Percentiles rank a stretch among this genome's conserved stretches.
These are phyloP conservation scores for Cichorium intybus DNA, from an alignment of 140 eudicot genomes.

Conservation along the genomic window DNA sequence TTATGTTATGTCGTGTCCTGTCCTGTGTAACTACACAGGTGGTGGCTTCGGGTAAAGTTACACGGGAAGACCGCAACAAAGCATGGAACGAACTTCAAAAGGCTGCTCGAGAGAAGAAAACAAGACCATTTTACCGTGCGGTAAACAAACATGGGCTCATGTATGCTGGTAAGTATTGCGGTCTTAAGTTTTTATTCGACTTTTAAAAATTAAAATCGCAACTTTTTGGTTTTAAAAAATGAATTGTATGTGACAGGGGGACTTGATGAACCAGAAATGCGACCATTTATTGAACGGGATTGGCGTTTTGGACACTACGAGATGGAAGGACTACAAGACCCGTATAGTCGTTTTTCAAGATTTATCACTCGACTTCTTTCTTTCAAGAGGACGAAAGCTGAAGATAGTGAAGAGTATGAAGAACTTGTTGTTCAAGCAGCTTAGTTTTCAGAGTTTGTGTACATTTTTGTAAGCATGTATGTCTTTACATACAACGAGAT, in stretches of 20 bases:
- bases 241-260: slow-evolving; percentile 57
- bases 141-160: slow-evolving; percentile 75
- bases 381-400: slow-evolving; percentile 38
- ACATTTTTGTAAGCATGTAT: neutral
- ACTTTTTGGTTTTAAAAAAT: neutral
- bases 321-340: slow-evolving; percentile 96
- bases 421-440: slow-evolving; percentile 45
- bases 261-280: slow-evolving; percentile 71
- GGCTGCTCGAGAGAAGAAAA: slow-evolving; percentile 74
- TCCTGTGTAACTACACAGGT: slow-evolving; percentile 36
- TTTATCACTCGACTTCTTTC: slow-evolving; percentile 42
- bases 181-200: neutral
- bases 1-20: too few species aligned
- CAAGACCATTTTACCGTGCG: slow-evolving; percentile 87
- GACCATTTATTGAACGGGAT: slow-evolving; percentile 69
- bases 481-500: neutral
- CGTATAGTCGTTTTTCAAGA: slow-evolving; percentile 70
- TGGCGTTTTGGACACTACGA: slow-evolving; percentile 97
- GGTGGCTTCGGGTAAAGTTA: slow-evolving; percentile 69
- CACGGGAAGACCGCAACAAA: slow-evolving; percentile 59
- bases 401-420: slow-evolving; percentile 35
- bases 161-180: slow-evolving; percentile 95
- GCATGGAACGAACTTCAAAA: slow-evolving; percentile 81
- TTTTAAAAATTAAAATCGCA: too few species aligned
- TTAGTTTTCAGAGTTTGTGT: too few species aligned